These are phyloP conservation scores for Stephania yunnanensis DNA, from an alignment of 164 flowering plant species.

Conservation along the genomic window DNA sequence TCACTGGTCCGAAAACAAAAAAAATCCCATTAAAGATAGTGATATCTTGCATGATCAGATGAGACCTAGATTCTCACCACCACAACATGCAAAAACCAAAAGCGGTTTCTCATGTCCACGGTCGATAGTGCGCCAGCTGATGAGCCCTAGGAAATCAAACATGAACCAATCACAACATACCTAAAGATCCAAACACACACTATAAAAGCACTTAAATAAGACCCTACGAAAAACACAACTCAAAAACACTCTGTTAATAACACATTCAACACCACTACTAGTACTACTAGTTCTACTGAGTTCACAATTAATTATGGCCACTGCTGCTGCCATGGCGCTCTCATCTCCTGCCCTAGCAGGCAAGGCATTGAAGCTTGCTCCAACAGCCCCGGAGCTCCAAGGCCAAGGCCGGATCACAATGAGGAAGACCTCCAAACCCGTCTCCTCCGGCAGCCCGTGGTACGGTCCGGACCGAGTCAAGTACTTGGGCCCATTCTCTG, in stretches of 20 bases:
- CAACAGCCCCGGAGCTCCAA: conserved; percentile 15
- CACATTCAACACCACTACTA: not conserved
- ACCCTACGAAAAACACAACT: not conserved
- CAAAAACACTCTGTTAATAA: not conserved
- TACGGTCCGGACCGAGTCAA: conserved; percentile 34
- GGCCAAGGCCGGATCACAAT: conserved; percentile 26
- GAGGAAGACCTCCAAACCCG: conserved; percentile 26
- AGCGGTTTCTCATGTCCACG: too few relatives aligned
- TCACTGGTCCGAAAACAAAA: not conserved
- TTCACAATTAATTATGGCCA: conserved; percentile 10
- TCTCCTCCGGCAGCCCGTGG: conserved; percentile 30
- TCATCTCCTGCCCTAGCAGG: conserved; percentile 32
- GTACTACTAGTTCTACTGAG: too few relatives aligned
- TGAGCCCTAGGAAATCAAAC: too few relatives aligned
- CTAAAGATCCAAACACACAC: too few relatives aligned
- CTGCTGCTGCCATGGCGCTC: conserved; percentile 26
- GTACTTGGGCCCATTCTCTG: conserved; percentile 42
- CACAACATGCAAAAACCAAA: too few relatives aligned
- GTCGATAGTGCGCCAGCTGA: too few relatives aligned
- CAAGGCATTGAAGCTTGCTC: conserved; percentile 25
- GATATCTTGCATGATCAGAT: not conserved
- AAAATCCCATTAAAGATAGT: not conserved
- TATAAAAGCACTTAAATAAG: too few relatives aligned
- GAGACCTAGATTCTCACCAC: not conserved
- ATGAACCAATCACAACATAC: too few relatives aligned